Evolutionary conservation across 2,329 filamentous ascomycete genomes (phyloP), one percentile per base, ranked within the genome.

Genomic region (Phaeosphaeria sp.): DNA sequence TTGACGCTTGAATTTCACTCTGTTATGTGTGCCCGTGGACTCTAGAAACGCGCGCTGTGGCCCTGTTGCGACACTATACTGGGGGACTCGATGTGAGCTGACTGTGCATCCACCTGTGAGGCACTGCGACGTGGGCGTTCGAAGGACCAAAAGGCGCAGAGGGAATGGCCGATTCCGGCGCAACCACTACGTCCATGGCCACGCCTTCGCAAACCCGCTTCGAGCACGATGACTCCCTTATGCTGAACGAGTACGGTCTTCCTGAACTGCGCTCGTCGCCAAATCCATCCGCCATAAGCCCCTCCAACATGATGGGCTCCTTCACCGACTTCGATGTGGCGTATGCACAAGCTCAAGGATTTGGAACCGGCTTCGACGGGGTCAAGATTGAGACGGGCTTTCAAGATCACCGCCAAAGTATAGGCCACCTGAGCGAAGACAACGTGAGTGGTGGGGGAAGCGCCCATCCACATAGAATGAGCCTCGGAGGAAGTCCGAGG

Each of bases 231-330:
- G 71, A 75, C 48, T 65, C 71, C 22, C 65, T 77, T 53, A 66
- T 70, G n/a, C 62, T 76, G 59, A 68, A 66, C 64, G 75, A 75
- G 22, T 77, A 73, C 63, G 72, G 72, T 50, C 63, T 77, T 15
- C 56, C 72, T 20, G 71, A 73, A 44, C 66, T 72, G 27, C 68
- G 70, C 46, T 65, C 64, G 39, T 67, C 70, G 23, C 65, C 66
- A 21, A 68, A 68, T 42, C 53, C 63, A 18, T 55, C 58, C 36
- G 67, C 49, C 43, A 66, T 63, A 53, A 74, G 67, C 54, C 69
- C 71, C 10, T 53, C 65, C 23, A 59, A 67, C 52, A 68, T 69
- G n/a, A 73, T 72, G 66, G 55, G 64, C 11, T 68, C 67, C 22
- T 75, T 72, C 42, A 55, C 72, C 58, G 74, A 75, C 61, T 74